Percentiles rank a stretch among this genome's conserved stretches.
Evolutionary conservation across 2,329 filamentous ascomycete genomes (phyloP).

Genomic region (Alternaria panax): DNA sequence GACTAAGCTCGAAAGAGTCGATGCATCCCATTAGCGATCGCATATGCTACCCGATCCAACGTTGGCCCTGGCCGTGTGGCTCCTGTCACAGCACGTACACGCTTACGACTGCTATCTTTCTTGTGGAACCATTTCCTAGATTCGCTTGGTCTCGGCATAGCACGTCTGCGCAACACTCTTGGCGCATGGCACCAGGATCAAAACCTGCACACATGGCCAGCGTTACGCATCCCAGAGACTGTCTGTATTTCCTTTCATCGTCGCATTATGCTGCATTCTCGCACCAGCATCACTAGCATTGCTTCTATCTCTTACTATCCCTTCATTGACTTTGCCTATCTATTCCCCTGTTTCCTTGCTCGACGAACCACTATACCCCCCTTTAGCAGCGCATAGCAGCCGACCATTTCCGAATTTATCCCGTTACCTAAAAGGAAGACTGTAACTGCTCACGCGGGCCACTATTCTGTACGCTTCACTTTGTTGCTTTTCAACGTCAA

Average conservation of each 20-base stretch:
- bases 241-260: conserved; percentile 24
- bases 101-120: conserved; percentile 22
- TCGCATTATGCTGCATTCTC: conserved; percentile 26
- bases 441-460: conserved; percentile 53
- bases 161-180: conserved; percentile 27
- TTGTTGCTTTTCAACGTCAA: conserved; percentile 12
- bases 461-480: conserved; percentile 39
- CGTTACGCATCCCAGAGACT: conserved; percentile 19
- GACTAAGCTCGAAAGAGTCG: conserved; percentile 42
- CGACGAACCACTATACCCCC: conserved; percentile 47
- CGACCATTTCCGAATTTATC: conserved; percentile 25
- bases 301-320: conserved; percentile 23
- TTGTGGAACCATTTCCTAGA: conserved; percentile 10
- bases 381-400: conserved; percentile 23
- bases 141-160: conserved; percentile 24
- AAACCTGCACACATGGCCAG: conserved; percentile 14
- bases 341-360: conserved; percentile 15
- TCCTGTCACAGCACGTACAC: conserved; percentile 19
- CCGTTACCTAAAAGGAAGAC: conserved; percentile 45
- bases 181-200: conserved; percentile 23
- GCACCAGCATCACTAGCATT: conserved; percentile 45
- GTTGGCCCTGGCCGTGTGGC: conserved; percentile 17
- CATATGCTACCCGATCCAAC: conserved; percentile 11
- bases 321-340: conserved; percentile 5
- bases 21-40: conserved; percentile 36